These are phyloP conservation scores for Debaryomyces sp. DNA, from an alignment of 1,139 yeast genomes.

Conservation along the genomic window DNA sequence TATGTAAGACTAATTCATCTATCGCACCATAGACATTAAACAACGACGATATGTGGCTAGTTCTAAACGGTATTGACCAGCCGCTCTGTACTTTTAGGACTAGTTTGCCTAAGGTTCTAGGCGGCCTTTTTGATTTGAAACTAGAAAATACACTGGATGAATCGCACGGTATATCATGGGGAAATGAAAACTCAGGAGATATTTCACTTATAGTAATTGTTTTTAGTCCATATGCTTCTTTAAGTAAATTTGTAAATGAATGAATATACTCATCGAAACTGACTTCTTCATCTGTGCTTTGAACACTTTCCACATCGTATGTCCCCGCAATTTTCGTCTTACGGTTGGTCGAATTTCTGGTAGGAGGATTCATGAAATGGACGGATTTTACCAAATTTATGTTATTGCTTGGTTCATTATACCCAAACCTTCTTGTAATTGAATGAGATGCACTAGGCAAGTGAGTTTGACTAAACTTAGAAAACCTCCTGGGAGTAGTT, in stretches of 20 bases:
- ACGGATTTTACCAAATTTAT: slow-evolving; percentile 33
- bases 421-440: slow-evolving; percentile 20
- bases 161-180: slow-evolving; percentile 15
- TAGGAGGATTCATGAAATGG: slow-evolving; percentile 40
- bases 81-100: slow-evolving; percentile 47
- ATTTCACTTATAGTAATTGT: slow-evolving; percentile 40
- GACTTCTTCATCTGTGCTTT: slow-evolving; percentile 18
- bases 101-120: slow-evolving; percentile 26
- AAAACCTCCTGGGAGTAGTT: slow-evolving; percentile 26
- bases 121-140: slow-evolving; percentile 15
- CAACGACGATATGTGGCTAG: slow-evolving; percentile 29
- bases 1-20: slow-evolving; percentile 44
- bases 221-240: slow-evolving; percentile 37
- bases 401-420: slow-evolving; percentile 31
- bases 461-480: slow-evolving; percentile 34
- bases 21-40: slow-evolving; percentile 48
- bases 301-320: slow-evolving; percentile 32
- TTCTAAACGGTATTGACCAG: slow-evolving; percentile 52
- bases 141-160: slow-evolving; percentile 1
- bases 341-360: slow-evolving; percentile 22
- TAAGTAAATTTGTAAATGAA: slow-evolving; percentile 26
- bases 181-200: slow-evolving; percentile 55
- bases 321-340: slow-evolving; percentile 43
- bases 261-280: slow-evolving; percentile 30
- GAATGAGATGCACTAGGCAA: slow-evolving; percentile 20